phyloP scores from a whole-genome alignment of 768 basidiomycete genomes.

The Lactarius psammicola region DNA sequence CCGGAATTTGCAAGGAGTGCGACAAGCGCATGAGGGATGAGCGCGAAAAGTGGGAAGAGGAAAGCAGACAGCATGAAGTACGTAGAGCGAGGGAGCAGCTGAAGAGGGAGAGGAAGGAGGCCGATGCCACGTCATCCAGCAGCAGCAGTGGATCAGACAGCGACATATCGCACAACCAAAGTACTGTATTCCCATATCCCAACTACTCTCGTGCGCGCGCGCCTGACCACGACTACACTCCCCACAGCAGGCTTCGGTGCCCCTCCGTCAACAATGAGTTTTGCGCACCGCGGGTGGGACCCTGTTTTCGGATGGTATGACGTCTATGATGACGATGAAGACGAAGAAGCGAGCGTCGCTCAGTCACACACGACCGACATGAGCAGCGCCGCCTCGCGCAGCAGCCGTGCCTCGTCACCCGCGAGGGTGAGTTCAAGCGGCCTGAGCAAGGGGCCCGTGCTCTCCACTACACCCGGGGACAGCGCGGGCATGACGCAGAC shows the following conservation, averaged over 20 bases:
- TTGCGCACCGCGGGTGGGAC: not conserved
- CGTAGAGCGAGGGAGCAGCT: not conserved
- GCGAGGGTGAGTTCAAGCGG: not conserved
- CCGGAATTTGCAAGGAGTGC: slow-evolving; percentile 17
- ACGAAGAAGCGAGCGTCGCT: not conserved
- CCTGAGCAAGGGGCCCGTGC: not conserved
- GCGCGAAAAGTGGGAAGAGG: slow-evolving; percentile 3
- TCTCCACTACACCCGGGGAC: too few species aligned
- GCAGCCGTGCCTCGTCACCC: not conserved
- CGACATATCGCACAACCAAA: not conserved
- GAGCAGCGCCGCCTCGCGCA: not conserved
- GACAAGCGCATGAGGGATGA: slow-evolving; percentile 1
- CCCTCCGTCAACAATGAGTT: too few species aligned
- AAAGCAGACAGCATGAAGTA: not conserved
- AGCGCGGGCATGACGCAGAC: too few species aligned
- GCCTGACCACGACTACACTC: not conserved
- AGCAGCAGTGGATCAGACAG: not conserved
- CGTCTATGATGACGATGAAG: slow-evolving; percentile 1
- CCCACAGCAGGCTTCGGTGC: not conserved
- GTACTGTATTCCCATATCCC: not conserved
- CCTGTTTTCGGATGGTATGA: not conserved
- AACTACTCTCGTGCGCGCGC: not conserved
- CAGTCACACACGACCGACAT: not conserved
- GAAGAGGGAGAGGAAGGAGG: not conserved
- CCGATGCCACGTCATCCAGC: not conserved